Percentiles rank a stretch among this genome's conserved stretches.
These are phyloP conservation scores for Metschnikowia anglica DNA, from an alignment of 805 yeast genomes.

Conservation along the genomic window DNA sequence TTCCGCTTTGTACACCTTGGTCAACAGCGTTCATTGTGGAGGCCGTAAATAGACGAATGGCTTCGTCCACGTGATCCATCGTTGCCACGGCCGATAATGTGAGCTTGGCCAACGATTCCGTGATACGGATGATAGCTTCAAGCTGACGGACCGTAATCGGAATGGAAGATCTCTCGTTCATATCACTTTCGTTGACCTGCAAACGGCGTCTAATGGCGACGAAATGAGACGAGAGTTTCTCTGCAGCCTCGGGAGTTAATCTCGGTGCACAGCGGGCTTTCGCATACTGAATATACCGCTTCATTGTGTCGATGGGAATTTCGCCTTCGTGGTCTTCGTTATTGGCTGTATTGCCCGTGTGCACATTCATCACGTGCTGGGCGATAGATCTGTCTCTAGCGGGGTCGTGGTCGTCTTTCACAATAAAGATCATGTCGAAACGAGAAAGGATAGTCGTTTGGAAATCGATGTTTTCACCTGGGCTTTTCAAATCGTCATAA, in stretches of 20 bases:
- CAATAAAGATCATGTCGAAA: slow-evolving; percentile 97
- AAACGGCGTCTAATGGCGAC: slow-evolving; percentile 85
- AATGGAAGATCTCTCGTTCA: slow-evolving; percentile 88
- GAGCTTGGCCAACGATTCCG: slow-evolving; percentile 90
- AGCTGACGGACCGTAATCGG: slow-evolving; percentile 97
- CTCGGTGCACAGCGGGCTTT: slow-evolving; percentile 91
- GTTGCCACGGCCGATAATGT: slow-evolving; percentile 79
- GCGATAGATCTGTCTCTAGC: slow-evolving; percentile 87
- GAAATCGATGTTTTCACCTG: slow-evolving; percentile 97
- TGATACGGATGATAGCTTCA: slow-evolving; percentile 94
- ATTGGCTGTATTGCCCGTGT: slow-evolving; percentile 64
- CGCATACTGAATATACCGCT: slow-evolving; percentile 87
- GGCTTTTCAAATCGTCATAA: slow-evolving; percentile 92
- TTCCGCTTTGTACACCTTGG: slow-evolving; percentile 52
- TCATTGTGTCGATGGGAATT: slow-evolving; percentile 87
- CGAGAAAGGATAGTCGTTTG: slow-evolving; percentile 96
- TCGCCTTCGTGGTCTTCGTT: slow-evolving; percentile 65
- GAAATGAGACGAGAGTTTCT: slow-evolving; percentile 85
- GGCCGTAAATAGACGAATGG: slow-evolving; percentile 89
- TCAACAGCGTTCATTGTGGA: slow-evolving; percentile 96
- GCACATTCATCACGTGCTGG: slow-evolving; percentile 90
- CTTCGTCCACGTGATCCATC: slow-evolving; percentile 91
- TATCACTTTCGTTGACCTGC: slow-evolving; percentile 73
- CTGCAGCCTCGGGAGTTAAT: slow-evolving; percentile 83
- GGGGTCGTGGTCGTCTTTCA: slow-evolving; percentile 91